Conservation (phyloP, 345 rosid genomes). For the Theobroma cacao region DNA sequence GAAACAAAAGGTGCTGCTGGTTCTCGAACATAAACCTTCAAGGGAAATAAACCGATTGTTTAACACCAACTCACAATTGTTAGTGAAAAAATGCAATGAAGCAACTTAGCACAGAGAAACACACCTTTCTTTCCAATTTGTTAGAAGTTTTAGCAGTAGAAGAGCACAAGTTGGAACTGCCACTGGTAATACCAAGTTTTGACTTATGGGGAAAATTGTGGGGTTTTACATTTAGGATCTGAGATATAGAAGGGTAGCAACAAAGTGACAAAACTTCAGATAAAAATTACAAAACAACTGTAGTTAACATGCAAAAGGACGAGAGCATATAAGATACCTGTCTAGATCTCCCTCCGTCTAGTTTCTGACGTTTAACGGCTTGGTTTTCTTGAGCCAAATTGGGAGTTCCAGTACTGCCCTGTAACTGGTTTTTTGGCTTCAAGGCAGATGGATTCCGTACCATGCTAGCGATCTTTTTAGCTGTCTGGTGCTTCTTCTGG, state of each 20-base stretch:
- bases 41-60: not conserved
- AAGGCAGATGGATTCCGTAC: slow-evolving; percentile 56
- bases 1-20: slow-evolving; percentile 55
- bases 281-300: not conserved
- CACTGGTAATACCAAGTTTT: slow-evolving; percentile 55
- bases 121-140: slow-evolving; percentile 81
- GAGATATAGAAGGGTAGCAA: slow-evolving; percentile 13
- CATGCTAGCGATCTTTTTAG: slow-evolving; percentile 56
- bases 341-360: slow-evolving; percentile 87
- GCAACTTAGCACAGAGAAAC: slow-evolving; percentile 10
- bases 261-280: not conserved
- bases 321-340: slow-evolving; percentile 44
- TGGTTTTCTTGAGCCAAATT: slow-evolving; percentile 79
- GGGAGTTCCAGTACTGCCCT: slow-evolving; percentile 38
- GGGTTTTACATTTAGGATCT: slow-evolving; percentile 84
- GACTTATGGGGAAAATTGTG: slow-evolving; percentile 76
- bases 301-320: not conserved
- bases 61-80: not conserved
- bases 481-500: slow-evolving; percentile 64
- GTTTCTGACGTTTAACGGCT: slow-evolving; percentile 94
- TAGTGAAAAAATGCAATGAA: not conserved
- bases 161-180: slow-evolving; percentile 39
- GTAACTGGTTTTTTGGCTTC: slow-evolving; percentile 45
- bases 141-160: slow-evolving; percentile 39
- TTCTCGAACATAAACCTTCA: slow-evolving; percentile 63